Conservation (phyloP, 2,329 filamentous ascomycete genomes). For the Penicillium sp. region DNA sequence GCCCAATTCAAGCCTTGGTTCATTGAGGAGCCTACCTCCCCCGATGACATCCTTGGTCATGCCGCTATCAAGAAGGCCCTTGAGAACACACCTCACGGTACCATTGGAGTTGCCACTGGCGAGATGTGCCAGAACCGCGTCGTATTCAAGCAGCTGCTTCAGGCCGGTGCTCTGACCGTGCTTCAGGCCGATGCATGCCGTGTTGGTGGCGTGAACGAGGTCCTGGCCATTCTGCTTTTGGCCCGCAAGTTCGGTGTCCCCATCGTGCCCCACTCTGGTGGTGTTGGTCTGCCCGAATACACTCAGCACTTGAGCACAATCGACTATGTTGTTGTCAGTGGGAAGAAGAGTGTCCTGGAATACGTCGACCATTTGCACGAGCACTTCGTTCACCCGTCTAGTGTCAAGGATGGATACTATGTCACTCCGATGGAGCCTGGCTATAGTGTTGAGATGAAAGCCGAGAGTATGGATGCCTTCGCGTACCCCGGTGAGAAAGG, state of each 20-base stretch:
- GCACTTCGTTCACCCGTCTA: conserved; percentile 80
- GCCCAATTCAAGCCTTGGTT: conserved; percentile 80
- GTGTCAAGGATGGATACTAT: conserved; percentile 82
- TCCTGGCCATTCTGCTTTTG: conserved; percentile 83
- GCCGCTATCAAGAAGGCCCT: conserved; percentile 80
- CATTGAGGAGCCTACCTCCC: conserved; percentile 90
- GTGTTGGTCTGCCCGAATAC: conserved; percentile 88
- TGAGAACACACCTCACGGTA: conserved; percentile 48
- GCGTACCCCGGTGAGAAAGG: conserved; percentile 73
- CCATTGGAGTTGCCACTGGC: conserved; percentile 83
- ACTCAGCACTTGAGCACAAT: conserved; percentile 91
- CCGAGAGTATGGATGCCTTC: conserved; percentile 77
- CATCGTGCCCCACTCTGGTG: conserved; percentile 84
- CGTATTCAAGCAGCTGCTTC: conserved; percentile 87
- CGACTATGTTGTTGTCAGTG: conserved; percentile 84
- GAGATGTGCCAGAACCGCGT: conserved; percentile 97
- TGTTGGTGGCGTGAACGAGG: conserved; percentile 86
- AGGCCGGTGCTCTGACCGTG: conserved; percentile 76
- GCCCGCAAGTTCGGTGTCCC: conserved; percentile 68
- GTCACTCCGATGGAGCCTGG: conserved; percentile 78
- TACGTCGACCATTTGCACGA: conserved; percentile 93
- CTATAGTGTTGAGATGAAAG: conserved; percentile 93
- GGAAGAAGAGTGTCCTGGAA: conserved; percentile 78
- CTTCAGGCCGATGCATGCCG: conserved; percentile 90
- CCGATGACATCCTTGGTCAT: conserved; percentile 86